Evolutionary conservation across 2,329 filamentous ascomycete species (phyloP).

Genomic region (Aotearoamyces nothofagi): DNA sequence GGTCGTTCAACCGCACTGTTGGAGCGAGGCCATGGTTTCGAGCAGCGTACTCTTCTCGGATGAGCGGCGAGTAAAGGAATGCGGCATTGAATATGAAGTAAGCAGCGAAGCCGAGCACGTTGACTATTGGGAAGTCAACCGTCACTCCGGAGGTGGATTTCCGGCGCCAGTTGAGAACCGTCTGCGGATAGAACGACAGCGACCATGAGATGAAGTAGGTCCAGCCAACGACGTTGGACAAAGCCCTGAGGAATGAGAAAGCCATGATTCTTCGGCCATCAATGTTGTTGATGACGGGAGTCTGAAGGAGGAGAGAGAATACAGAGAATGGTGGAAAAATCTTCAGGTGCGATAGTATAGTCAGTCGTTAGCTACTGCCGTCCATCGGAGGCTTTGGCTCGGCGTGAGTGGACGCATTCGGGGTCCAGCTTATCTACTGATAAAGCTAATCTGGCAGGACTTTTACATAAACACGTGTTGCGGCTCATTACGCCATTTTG

Average conservation of each 20-base stretch:
- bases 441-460: too few relatives aligned
- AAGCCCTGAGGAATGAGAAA: conserved; percentile 26
- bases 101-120: conserved; percentile 52
- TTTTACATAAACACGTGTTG: too few relatives aligned
- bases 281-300: neutral
- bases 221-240: conserved; percentile 55
- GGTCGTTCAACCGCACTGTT: conserved; percentile 80
- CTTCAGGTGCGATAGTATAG: too few relatives aligned
- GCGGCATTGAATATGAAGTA: conserved; percentile 63
- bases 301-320: too few relatives aligned
- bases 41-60: conserved; percentile 70
- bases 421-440: too few relatives aligned
- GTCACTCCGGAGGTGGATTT: conserved; percentile 70
- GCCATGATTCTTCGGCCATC: conserved; percentile 8
- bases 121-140: conserved; percentile 74
- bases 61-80: conserved; percentile 65
- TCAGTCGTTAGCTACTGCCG: too few relatives aligned
- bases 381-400: too few relatives aligned
- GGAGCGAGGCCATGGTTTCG: conserved; percentile 63
- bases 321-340: too few relatives aligned
- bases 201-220: conserved; percentile 69
- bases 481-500: too few relatives aligned
- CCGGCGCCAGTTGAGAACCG: conserved; percentile 62
- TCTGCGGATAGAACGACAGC: conserved; percentile 83
- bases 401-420: too few relatives aligned